These are phyloP conservation scores for Vachellia collinsii DNA, from an alignment of 306 rosid genomes.

Conservation along the genomic window DNA sequence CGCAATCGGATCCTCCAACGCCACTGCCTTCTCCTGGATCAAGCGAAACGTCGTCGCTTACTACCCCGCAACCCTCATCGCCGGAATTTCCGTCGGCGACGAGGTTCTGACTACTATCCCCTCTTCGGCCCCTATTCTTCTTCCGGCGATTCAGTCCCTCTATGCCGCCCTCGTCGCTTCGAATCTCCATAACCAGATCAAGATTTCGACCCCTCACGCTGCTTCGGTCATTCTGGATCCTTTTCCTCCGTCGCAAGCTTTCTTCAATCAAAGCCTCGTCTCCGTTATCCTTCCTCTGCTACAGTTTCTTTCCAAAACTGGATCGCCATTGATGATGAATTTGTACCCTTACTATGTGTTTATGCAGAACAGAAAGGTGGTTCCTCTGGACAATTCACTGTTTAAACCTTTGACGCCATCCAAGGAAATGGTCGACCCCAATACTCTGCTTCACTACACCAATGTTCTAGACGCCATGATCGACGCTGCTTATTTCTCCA, in stretches of 20 bases:
- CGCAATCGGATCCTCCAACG: constrained; percentile 80
- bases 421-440: constrained; percentile 90
- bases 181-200: constrained; percentile 58
- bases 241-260: constrained; percentile 92
- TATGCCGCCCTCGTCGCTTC: constrained; percentile 66
- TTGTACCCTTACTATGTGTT: constrained; percentile 86
- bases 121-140: constrained; percentile 66
- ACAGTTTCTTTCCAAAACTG: constrained; percentile 61
- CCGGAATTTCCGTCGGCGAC: constrained; percentile 76
- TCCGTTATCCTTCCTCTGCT: constrained; percentile 59
- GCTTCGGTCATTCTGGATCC: constrained; percentile 69
- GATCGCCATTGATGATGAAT: constrained; percentile 82
- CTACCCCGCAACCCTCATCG: constrained; percentile 69
- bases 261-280: constrained; percentile 65
- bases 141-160: constrained; percentile 73
- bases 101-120: constrained; percentile 81
- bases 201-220: constrained; percentile 77
- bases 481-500: constrained; percentile 81
- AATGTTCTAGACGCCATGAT: constrained; percentile 86
- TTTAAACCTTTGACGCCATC: constrained; percentile 74
- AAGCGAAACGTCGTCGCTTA: constrained; percentile 63
- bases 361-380: constrained; percentile 76
- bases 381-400: constrained; percentile 72
- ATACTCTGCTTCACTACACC: constrained; percentile 84
- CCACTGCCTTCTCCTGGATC: constrained; percentile 81